Conservation (phyloP, 805 yeast species). For the Lipomyces lipofer region DNA sequence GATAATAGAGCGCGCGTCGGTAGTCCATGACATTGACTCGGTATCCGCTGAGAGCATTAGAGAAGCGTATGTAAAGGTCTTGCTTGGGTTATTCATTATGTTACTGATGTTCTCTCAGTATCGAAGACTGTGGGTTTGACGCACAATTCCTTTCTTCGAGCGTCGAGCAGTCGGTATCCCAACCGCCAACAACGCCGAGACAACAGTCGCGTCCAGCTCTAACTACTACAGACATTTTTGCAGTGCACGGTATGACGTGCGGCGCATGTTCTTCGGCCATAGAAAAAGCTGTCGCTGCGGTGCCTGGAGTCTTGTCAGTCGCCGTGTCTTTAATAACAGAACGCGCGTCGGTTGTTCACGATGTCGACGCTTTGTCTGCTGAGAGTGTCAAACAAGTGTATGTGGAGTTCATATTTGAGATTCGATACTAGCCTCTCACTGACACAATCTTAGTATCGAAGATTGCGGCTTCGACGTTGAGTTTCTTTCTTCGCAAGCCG, state of each 20-base stretch:
- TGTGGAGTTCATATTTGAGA: too few relatives aligned
- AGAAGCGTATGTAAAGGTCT: constrained; percentile 36
- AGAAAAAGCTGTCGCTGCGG: constrained; percentile 50
- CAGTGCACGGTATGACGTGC: constrained; percentile 84
- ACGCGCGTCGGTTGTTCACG: constrained; percentile 60
- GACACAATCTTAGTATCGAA: constrained; percentile 53
- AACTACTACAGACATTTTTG: constrained; percentile 27
- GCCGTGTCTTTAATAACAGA: constrained; percentile 76
- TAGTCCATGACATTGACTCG: constrained; percentile 48
- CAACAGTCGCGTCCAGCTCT: constrained; percentile 19
- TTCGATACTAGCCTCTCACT: background rate
- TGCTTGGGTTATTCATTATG: background rate
- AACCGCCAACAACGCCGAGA: constrained; percentile 10
- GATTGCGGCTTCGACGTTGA: constrained; percentile 72
- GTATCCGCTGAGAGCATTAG: constrained; percentile 44
- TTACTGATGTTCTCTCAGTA: background rate
- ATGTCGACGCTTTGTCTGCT: constrained; percentile 37
- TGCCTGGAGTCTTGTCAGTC: constrained; percentile 55
- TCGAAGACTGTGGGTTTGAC: constrained; percentile 76
- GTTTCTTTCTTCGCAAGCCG: constrained; percentile 30
- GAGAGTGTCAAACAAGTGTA: constrained; percentile 46
- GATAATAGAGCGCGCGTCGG: constrained; percentile 69
- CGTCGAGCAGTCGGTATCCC: constrained; percentile 5
- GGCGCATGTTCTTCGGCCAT: constrained; percentile 78
- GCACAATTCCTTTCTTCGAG: constrained; percentile 40